Percentiles rank a stretch among this genome's conserved stretches.
Conservation (phyloP, 2,329 filamentous ascomycete species). For the Seiridium cupressi region DNA sequence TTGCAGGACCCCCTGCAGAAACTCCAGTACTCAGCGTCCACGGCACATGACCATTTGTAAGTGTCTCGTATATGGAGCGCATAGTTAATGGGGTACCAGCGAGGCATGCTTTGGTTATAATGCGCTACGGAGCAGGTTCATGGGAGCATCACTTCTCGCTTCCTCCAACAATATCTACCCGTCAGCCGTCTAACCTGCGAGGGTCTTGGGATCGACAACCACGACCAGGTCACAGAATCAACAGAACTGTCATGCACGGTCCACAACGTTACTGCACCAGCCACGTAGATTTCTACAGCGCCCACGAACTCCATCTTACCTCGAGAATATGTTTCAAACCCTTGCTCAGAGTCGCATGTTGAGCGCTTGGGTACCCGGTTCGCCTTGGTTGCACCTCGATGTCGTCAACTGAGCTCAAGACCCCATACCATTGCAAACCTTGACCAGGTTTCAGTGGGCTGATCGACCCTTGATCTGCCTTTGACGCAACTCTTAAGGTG, state of each 20-base stretch:
- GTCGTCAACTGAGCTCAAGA: not conserved
- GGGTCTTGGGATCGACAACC: not conserved
- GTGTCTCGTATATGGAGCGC: too few species aligned
- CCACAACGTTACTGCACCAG: not conserved
- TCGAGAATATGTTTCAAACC: conserved; percentile 6
- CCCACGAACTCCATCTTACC: not conserved
- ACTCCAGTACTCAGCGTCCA: too few species aligned
- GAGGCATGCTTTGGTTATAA: not conserved
- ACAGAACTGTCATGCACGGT: not conserved
- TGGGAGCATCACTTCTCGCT: not conserved
- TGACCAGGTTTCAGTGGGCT: not conserved
- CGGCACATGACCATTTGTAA: too few species aligned
- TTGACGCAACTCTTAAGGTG: not conserved
- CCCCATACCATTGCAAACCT: not conserved
- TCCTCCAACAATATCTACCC: too few species aligned
- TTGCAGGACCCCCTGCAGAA: not conserved
- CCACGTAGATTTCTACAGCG: too few species aligned
- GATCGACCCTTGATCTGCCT: conserved; percentile 1
- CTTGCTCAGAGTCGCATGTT: not conserved
- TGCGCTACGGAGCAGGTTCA: not conserved
- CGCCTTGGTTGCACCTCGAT: not conserved
- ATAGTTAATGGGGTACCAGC: too few species aligned
- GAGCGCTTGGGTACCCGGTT: not conserved
- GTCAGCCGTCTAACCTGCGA: too few species aligned
- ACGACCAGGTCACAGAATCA: not conserved